Evolutionary conservation across 83 land plant species (phyloP), one percentile per base, ranked within the genome.

Genomic region (Picea abies): DNA sequence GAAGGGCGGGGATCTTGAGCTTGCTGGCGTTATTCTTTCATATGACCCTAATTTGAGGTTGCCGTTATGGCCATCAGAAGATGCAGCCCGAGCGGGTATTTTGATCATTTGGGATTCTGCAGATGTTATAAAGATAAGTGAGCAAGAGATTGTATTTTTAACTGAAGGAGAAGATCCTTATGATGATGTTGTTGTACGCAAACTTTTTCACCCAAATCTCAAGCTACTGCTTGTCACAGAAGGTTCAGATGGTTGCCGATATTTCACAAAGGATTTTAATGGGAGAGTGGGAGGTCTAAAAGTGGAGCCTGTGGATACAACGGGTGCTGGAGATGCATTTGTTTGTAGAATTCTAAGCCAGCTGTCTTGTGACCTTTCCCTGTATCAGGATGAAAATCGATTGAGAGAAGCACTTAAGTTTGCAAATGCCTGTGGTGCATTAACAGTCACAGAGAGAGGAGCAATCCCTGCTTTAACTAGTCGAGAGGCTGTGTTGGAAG

Each of bases 341-440:
- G 88, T 90, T 25, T 77, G 92, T 81, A 94, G 92, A 35, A 58
- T 91, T 2, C 90, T 92, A 35, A 75, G 37, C 69, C 76, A 75
- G 37, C 70, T 92, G 39, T 89, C 90, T 69, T 41, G 5, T 19
- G 58, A 73, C 78, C 58, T 73, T 47, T 73, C 58, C 29, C 1
- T 73, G 56, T 73, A 73, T 47, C 78, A 73, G 96, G 84, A 96
- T 58, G 96, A 96, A 60, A 76, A 66, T 4, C 71, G 80, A 23
- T 83, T 96, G 26, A 86, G 90, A 78, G 88, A 86, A 23, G 98
- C 97, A n/a, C 89, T 96, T 3, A 75, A 69, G 76, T 96, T 96
- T 89, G 98, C 98, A 23, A 94, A 94, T 87, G 94, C 90, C 25
- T 96, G 98, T 63, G 98, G 98, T 22, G 98, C 98, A 35, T 56